Conservation (phyloP, 148 eudicot species). For the Fagopyrum esculentum region DNA sequence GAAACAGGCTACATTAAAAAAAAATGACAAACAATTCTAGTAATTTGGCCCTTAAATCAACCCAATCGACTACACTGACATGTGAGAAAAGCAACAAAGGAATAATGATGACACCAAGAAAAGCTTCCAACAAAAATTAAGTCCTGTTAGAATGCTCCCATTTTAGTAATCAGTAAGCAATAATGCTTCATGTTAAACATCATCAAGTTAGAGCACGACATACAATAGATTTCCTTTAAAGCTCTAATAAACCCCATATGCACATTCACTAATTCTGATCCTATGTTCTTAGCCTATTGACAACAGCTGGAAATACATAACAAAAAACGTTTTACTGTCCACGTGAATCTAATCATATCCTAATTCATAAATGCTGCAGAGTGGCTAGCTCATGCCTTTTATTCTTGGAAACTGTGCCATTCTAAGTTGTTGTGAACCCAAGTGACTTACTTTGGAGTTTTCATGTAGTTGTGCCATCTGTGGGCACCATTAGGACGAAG, state of each 20-base stretch:
- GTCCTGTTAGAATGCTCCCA: not conserved
- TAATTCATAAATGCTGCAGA: not conserved
- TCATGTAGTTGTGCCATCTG: slow-evolving; percentile 93
- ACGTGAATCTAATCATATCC: not conserved
- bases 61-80: not conserved
- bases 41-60: not conserved
- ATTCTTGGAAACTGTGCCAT: not conserved
- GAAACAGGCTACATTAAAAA: not conserved
- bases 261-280: not conserved
- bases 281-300: not conserved
- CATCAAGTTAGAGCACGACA: not conserved
- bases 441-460: slow-evolving; percentile 60
- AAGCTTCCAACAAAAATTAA: not conserved
- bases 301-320: not conserved
- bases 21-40: not conserved
- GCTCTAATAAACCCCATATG: not conserved
- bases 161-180: not conserved
- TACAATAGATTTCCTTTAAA: not conserved
- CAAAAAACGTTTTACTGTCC: not conserved
- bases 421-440: not conserved
- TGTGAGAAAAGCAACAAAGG: not conserved
- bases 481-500: slow-evolving; percentile 91
- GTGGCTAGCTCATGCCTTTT: not conserved
- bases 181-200: not conserved
- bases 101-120: not conserved